Base-by-base conservation (phyloP, 179 eudicot species). In the Camellia oleifera region DNA sequence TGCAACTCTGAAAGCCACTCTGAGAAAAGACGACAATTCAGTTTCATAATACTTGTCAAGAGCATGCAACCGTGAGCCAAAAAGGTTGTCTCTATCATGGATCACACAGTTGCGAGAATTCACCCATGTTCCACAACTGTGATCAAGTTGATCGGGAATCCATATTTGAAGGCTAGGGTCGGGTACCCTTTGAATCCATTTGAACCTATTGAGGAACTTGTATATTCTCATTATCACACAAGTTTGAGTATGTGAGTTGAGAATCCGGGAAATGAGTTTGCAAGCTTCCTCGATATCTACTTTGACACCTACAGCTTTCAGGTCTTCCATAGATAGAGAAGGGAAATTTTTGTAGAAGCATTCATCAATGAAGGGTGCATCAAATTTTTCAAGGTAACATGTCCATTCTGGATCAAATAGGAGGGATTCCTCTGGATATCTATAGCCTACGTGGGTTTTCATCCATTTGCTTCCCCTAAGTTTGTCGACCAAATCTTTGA, bases 321-420 rank as follows among this genome's bases (percentile, higher is more conserved):
- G 56, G 54, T 78, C 78, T 69, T 71, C 46, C 7, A 44, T 12
- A 44, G 54, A 80, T 54, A 54, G 5, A 57, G 78, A 70, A 83
- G 78, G 75, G 14, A 80, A 82, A 32, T 14, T 52, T 42, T 85
- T 83, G 80, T 85, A 85, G 45, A 78, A 85, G 26, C 32, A 60
- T 60, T 81, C 83, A 79, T 81, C 66, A 11, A 86, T 80, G 69
- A 86, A 81, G 3, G 88, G 77, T 12, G 82, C 88, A 83, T 86
- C 88, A 69, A 40, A 3, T 32, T 15, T 54, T 58, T 86, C 88
- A 71, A 86, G 86, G 60, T 57, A 46, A 40, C 67, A 75, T 10
- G 18, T 69, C 88, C 84, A 86, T 64, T 72, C 53, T 61, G 72
- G 58, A 58, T 81, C 67, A 52, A 78, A 77, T 63, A 81, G 82